Percentiles rank a stretch among this genome's conserved stretches.
Evolutionary conservation across 2,329 filamentous ascomycete species (phyloP).

Genomic region (Colletotrichum tamarilloi): DNA sequence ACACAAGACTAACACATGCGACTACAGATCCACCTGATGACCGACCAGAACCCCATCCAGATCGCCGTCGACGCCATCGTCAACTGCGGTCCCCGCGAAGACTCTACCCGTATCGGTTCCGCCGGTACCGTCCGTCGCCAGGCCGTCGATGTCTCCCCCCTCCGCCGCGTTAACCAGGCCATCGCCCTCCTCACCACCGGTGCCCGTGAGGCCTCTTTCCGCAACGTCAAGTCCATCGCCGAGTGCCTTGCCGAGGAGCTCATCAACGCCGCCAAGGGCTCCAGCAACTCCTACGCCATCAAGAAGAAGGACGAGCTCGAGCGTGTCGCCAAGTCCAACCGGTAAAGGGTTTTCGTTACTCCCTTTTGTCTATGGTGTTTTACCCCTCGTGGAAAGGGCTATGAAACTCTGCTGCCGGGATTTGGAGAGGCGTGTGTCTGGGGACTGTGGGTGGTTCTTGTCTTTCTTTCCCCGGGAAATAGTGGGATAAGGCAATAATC

Average conservation of each 20-base stretch:
- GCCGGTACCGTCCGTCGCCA: slow-evolving; percentile 99
- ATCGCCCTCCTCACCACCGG: slow-evolving; percentile 99
- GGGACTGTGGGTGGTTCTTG: slow-evolving; percentile 20
- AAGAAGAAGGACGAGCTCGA: slow-evolving; percentile 99
- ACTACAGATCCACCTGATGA: slow-evolving; percentile 97
- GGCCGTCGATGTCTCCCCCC: slow-evolving; percentile 99
- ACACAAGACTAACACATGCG: slow-evolving; percentile 42
- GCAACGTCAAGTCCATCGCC: slow-evolving; percentile 99
- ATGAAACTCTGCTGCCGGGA: slow-evolving; percentile 15
- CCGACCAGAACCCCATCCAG: slow-evolving; percentile 99
- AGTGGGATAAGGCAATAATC: slow-evolving; percentile 38
- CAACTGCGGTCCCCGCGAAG: slow-evolving; percentile 99
- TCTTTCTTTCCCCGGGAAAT: slow-evolving; percentile 40
- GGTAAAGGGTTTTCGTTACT: slow-evolving; percentile 76
- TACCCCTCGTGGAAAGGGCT: slow-evolving; percentile 29
- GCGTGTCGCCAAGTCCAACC: slow-evolving; percentile 99
- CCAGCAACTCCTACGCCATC: slow-evolving; percentile 99
- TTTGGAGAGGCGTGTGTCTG: neutral
- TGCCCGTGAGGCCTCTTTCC: slow-evolving; percentile 98
- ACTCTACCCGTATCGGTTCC: slow-evolving; percentile 99
- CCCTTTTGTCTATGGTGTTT: slow-evolving; percentile 38
- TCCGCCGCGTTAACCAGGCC: slow-evolving; percentile 99
- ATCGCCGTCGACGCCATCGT: slow-evolving; percentile 99
- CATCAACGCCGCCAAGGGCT: slow-evolving; percentile 99
- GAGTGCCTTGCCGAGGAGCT: slow-evolving; percentile 99